Conservation (phyloP, 768 basidiomycete species). For the Russula sp. region DNA sequence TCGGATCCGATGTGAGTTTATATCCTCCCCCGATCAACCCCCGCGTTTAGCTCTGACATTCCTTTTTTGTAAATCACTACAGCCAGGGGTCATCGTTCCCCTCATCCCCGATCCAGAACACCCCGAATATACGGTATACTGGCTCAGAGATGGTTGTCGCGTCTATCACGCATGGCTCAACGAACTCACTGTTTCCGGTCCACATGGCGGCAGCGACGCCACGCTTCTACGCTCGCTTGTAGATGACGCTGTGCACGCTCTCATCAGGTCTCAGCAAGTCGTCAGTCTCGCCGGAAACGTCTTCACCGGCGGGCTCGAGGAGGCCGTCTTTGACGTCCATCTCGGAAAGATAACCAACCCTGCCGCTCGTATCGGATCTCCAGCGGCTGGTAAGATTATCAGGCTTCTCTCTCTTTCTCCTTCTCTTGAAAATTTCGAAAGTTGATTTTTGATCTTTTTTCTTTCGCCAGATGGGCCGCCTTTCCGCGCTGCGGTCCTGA, state of each 20-base stretch:
- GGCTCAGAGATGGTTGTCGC: slow-evolving; percentile 12
- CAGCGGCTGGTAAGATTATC: slow-evolving; percentile 7
- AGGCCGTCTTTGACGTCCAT: slow-evolving; percentile 6
- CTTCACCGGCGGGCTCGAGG: slow-evolving; percentile 11
- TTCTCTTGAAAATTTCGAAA: neutral
- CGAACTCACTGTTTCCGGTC: neutral
- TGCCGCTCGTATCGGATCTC: neutral
- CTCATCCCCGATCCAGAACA: neutral
- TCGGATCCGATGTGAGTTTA: slow-evolving; percentile 3
- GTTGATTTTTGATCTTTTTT: neutral
- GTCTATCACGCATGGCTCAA: slow-evolving; percentile 13
- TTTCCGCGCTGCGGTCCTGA: slow-evolving; percentile 4
- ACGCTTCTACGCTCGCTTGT: slow-evolving; percentile 5
- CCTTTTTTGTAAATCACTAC: neutral
- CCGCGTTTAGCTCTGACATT: neutral
- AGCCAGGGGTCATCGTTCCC: slow-evolving; percentile 11
- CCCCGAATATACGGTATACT: neutral
- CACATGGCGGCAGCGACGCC: neutral
- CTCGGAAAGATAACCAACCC: neutral
- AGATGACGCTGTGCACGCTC: slow-evolving; percentile 3
- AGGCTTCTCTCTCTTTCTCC: neutral
- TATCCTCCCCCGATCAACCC: neutral
- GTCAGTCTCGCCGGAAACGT: slow-evolving; percentile 12
- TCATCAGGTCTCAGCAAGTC: slow-evolving; percentile 11
- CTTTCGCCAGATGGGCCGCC: slow-evolving; percentile 3